These are phyloP conservation scores for Taphrina communis DNA, from an alignment of 1,139 yeast genomes.

Conservation along the genomic window DNA sequence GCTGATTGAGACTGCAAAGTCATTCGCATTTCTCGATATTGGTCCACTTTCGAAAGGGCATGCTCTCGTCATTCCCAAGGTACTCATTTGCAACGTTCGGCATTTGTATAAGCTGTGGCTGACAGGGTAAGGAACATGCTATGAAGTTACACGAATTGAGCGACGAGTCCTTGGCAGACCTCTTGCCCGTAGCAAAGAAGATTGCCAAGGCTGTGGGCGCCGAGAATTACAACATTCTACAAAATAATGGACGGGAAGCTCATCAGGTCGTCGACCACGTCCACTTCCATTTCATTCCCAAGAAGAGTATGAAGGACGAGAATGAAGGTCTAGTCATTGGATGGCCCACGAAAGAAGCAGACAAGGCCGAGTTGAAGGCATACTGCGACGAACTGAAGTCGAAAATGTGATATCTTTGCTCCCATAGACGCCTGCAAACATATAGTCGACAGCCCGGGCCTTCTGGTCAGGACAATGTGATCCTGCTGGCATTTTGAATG, in stretches of 20 bases:
- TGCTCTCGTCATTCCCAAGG: conserved; percentile 74
- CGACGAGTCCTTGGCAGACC: conserved; percentile 82
- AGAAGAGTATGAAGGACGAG: conserved; percentile 57
- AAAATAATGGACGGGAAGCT: conserved; percentile 62
- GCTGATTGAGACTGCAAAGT: conserved; percentile 75
- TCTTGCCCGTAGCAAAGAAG: conserved; percentile 85
- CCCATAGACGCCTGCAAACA: too few relatives aligned
- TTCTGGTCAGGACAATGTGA: too few relatives aligned
- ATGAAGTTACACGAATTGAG: conserved; percentile 90
- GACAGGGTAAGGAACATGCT: conserved; percentile 72
- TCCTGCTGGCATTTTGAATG: too few relatives aligned
- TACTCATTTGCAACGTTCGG: neutral
- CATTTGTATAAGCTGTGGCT: neutral
- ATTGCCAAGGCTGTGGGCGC: conserved; percentile 72
- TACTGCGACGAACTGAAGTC: conserved; percentile 37
- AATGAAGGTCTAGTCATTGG: conserved; percentile 80
- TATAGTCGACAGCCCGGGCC: too few relatives aligned
- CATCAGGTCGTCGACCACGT: conserved; percentile 93
- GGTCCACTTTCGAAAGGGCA: conserved; percentile 91
- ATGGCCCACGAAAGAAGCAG: conserved; percentile 77
- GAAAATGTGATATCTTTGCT: conserved; percentile 9
- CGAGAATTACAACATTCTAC: conserved; percentile 85
- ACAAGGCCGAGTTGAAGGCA: conserved; percentile 34
- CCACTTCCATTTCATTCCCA: conserved; percentile 95
- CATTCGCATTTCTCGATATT: conserved; percentile 81